phyloP scores from a whole-genome alignment of 805 yeast species.

The Saccharomycopsis malanga region DNA sequence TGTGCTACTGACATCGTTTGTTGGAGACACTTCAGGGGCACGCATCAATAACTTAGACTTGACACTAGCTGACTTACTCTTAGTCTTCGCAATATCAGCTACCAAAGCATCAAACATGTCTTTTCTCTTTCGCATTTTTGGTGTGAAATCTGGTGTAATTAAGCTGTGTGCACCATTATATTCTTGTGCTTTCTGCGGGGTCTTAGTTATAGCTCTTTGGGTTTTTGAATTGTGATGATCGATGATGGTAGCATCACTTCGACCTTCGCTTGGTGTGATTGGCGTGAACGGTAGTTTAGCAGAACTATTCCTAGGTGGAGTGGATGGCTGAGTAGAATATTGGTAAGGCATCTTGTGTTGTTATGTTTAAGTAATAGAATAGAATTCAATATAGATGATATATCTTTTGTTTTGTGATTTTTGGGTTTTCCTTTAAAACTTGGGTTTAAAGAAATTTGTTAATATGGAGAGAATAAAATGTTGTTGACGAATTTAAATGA shows the following conservation, averaged over 20 bases:
- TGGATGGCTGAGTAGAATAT: neutral
- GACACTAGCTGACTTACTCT: neutral
- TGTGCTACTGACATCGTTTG: neutral
- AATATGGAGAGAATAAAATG: too few relatives aligned
- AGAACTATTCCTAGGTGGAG: neutral
- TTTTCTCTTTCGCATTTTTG: slow-evolving; percentile 17
- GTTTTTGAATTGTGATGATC: neutral
- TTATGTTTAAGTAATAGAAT: too few relatives aligned
- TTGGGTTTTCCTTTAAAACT: neutral
- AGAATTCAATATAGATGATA: too few relatives aligned
- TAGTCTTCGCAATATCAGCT: neutral
- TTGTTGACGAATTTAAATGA: too few relatives aligned
- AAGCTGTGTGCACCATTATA: slow-evolving; percentile 5
- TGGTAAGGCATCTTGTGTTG: neutral
- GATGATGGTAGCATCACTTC: neutral
- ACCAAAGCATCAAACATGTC: slow-evolving; percentile 15
- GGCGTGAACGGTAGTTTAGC: slow-evolving; percentile 7
- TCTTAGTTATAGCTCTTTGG: neutral
- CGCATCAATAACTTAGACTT: neutral
- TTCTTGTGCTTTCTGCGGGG: neutral
- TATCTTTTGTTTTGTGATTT: neutral
- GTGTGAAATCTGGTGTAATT: slow-evolving; percentile 20
- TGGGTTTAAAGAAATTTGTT: too few relatives aligned
- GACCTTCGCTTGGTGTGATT: slow-evolving; percentile 6
- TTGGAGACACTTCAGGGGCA: neutral